Evolutionary conservation across 352 stramenopile species (phyloP), one percentile per base, ranked within the genome.

Genomic region (Phytopythium litorale): DNA sequence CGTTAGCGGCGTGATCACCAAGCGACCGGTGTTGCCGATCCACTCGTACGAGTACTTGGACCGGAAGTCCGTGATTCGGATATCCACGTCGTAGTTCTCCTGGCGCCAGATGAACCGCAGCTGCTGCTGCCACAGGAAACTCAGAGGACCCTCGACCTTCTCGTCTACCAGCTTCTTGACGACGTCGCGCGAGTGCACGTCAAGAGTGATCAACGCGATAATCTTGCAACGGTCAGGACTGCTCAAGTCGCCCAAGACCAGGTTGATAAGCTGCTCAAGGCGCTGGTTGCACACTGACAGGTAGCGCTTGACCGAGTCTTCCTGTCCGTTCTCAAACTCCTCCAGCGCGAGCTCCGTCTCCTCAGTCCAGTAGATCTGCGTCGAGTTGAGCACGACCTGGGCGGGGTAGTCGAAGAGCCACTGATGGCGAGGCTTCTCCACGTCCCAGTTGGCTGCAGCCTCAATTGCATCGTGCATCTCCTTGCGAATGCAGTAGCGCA

Each of bases 321-420:
- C 87, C 46, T 93, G 84, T 4, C 87, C 87, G 49, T 94, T 95
- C 61, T 94, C 87, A 56, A 91, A 94, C 66, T 96, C 87, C 61
- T 95, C 86, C 4, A 96, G 63, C 2, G 86, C 85, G 62, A 97
- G 83, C 64, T 98, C 94, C 2, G 96, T 98, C 75, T 98, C 94
- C 63, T 99, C 96, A 0, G 95, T 98, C 96, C 96, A 99, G 67
- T 98, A 98, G 42, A 96, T 95, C 57, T 94, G 87, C 43, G 87
- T 94, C 3, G 84, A 83, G 56, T 92, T 94, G 11, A 97, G 64
- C 37, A 94, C 87, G 19, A 96, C 88, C 55, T 97, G 90, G 2
- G 88, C 85, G 19, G 96, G 96, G 73, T 98, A 99, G 64, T 98
- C 89, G 68, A 99, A 99, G 3, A 99, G 76, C 97, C 97, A 99